Percentiles rank a stretch among this genome's conserved stretches.
Evolutionary conservation across 2,329 filamentous ascomycete genomes (phyloP).

Genomic region (Elsinoe ampelina): DNA sequence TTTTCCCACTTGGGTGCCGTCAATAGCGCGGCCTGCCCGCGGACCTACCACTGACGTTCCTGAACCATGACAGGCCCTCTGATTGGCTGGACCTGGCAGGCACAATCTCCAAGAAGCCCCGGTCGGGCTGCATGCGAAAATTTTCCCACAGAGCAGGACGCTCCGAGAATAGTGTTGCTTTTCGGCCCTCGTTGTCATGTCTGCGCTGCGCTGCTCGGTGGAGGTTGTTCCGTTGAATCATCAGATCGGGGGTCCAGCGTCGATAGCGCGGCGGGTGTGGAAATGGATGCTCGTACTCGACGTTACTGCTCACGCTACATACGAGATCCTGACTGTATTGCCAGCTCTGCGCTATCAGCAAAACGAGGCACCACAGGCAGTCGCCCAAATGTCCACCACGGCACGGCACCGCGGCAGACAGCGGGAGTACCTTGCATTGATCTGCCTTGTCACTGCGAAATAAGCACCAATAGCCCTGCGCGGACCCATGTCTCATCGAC

Average conservation of each 20-base stretch:
- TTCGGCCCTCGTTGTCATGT: no score
- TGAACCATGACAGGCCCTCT: neutral
- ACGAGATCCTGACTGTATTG: no score
- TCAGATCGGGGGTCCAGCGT: no score
- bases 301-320: no score
- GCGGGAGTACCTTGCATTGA: constrained; percentile 11
- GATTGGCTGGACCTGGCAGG: neutral
- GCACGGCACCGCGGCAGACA: constrained; percentile 1
- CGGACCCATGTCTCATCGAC: neutral
- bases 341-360: neutral
- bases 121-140: neutral
- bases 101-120: neutral
- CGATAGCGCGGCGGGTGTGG: no score
- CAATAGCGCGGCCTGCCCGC: neutral
- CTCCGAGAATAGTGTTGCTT: no score
- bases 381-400: neutral
- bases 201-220: no score
- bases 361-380: neutral
- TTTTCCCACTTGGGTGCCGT: neutral
- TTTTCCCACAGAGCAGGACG: neutral
- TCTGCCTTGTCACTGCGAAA: neutral
- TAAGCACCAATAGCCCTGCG: constrained; percentile 3
- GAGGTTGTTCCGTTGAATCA: no score
- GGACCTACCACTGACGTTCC: neutral
- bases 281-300: no score